Conservation (phyloP, 2,329 filamentous ascomycete species). For the Aquanectria penicillioides region DNA sequence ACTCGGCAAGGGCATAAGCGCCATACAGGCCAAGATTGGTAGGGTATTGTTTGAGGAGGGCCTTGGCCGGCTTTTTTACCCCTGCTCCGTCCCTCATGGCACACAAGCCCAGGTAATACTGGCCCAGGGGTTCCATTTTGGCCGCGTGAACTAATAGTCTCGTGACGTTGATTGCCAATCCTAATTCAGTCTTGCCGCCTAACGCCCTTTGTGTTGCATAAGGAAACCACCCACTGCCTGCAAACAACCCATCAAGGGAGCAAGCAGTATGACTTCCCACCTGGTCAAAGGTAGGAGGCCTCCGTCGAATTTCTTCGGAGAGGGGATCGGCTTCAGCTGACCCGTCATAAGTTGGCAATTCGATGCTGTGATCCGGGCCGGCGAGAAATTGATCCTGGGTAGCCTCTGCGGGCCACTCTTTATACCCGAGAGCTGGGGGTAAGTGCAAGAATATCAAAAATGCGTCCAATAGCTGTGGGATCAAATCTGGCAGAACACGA, state of each 20-base stretch:
- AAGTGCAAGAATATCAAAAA: slow-evolving; percentile 76
- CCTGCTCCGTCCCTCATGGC: slow-evolving; percentile 61
- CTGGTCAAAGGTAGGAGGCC: slow-evolving; percentile 44
- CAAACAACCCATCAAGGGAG: slow-evolving; percentile 65
- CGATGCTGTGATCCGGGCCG: slow-evolving; percentile 1
- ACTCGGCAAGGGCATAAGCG: slow-evolving; percentile 80
- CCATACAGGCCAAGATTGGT: slow-evolving; percentile 78
- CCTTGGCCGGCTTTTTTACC: slow-evolving; percentile 77
- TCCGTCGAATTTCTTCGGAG: slow-evolving; percentile 35
- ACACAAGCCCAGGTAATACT: slow-evolving; percentile 77
- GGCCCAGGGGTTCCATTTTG: slow-evolving; percentile 58
- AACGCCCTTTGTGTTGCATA: slow-evolving; percentile 46
- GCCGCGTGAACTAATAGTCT: slow-evolving; percentile 65
- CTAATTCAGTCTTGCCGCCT: slow-evolving; percentile 45
- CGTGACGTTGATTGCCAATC: slow-evolving; percentile 65
- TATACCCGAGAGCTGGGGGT: slow-evolving; percentile 57
- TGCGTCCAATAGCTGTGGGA: slow-evolving; percentile 68
- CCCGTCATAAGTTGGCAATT: neutral
- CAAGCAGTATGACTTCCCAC: slow-evolving; percentile 43
- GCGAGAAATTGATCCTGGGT: slow-evolving; percentile 45
- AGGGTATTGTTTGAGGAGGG: slow-evolving; percentile 74
- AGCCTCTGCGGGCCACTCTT: slow-evolving; percentile 44
- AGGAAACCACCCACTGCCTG: slow-evolving; percentile 56
- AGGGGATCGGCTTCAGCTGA: slow-evolving; percentile 20
- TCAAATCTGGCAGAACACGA: slow-evolving; percentile 46